phyloP scores from a whole-genome alignment of 495 filamentous ascomycete species.

The Aspergillus funiculosus region DNA sequence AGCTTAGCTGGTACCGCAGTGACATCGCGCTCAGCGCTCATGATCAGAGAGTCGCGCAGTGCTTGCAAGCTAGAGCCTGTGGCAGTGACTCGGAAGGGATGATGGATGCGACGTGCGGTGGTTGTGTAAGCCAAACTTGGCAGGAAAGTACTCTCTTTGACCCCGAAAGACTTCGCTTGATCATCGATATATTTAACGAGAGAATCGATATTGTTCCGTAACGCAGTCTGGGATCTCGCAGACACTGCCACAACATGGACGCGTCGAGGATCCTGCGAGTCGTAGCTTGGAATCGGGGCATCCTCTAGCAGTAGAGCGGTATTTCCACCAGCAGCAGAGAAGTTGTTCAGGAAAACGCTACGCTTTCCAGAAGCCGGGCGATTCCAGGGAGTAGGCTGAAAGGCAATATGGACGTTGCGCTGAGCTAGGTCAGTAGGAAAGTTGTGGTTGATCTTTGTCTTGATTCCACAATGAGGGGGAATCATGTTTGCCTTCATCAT shows the following conservation, averaged over 20 bases:
- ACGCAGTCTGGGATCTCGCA: conserved; percentile 47
- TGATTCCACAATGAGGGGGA: conserved; percentile 84
- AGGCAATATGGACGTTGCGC: conserved; percentile 68
- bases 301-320: conserved; percentile 52
- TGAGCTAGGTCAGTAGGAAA: conserved; percentile 71
- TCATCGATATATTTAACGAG: conserved; percentile 47
- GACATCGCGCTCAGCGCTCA: conserved; percentile 20
- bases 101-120: conserved; percentile 79
- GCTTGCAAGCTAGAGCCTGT: conserved; percentile 39
- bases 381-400: conserved; percentile 54
- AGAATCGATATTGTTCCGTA: conserved; percentile 50
- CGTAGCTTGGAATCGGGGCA: conserved; percentile 34
- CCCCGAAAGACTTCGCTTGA: conserved; percentile 39
- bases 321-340: conserved; percentile 55
- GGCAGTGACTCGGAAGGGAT: conserved; percentile 64
- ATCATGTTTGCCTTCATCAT: conserved; percentile 84
- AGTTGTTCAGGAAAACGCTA: conserved; percentile 64
- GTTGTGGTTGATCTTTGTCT: conserved; percentile 71
- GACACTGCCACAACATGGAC: conserved; percentile 48
- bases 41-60: conserved; percentile 25
- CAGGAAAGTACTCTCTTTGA: conserved; percentile 32
- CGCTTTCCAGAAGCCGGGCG: conserved; percentile 58
- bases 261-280: conserved; percentile 48
- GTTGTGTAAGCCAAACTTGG: conserved; percentile 65
- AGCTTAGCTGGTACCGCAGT: conserved; percentile 39